Base-by-base conservation (phyloP, 768 basidiomycete genomes). In the Serendipita vermifera region DNA sequence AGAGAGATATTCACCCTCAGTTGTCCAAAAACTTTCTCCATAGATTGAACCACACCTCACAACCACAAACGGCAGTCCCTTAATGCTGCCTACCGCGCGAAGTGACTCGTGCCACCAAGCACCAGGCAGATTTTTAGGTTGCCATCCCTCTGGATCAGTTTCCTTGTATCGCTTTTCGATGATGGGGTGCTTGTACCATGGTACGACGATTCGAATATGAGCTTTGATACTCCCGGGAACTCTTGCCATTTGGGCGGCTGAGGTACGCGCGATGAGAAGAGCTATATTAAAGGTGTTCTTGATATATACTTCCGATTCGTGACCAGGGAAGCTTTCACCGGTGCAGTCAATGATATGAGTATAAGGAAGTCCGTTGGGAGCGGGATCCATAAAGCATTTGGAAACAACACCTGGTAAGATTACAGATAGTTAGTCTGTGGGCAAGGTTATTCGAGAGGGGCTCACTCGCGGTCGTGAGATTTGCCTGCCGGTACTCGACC, bases 61-160 rank as follows among this genome's bases (percentile, higher is more conserved):
- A 54, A 91, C 78, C 54, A 88, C 85, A 13, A 91, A 77, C n/a
- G n/a, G 38, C 13, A 15, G 38, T 20, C 22, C n/a, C 26, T 22
- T n/a, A 15, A 56, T 24, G 15, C n/a, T 32, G 11, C 22, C 41
- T n/a, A 57, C 41, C 9, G 43, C n/a, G 69, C 76, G 55, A 26
- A 86, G 71, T 1, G 85, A 79, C 71, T 91, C 89, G 61, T 92
- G 89, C 86, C 87, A 91, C 89, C 89, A 92, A 15, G 72, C 79
- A 15, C 89, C 88, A 58, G 81, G 68, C 4, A 79, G 75, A 40
- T 81, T 82, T 17, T 72, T 68, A 7, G 89, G 87, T 64, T 85
- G 84, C 13, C 33, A 55, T 11, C 54, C 22, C 13, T 36, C 54
- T 56, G 83, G 80, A 41, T 85, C 82, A 65, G 81, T 83, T 72